phyloP scores from a whole-genome alignment of 768 basidiomycete species.

The Neoboletus brunneissimus region DNA sequence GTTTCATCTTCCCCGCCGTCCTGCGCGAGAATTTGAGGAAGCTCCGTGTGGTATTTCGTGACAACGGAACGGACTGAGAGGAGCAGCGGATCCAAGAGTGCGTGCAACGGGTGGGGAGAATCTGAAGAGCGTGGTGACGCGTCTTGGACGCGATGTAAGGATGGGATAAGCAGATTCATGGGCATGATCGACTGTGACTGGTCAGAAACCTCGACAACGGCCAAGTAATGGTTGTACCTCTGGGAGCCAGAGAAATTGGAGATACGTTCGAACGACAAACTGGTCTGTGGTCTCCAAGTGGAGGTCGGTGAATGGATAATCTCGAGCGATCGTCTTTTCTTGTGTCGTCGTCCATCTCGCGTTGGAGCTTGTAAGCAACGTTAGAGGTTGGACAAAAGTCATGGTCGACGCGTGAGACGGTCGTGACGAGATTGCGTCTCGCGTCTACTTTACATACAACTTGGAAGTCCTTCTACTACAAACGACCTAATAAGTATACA shows the following conservation, averaged over 20 bases:
- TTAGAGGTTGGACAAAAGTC: constrained; percentile 18
- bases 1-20: constrained; percentile 59
- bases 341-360: constrained; percentile 55
- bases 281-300: constrained; percentile 50
- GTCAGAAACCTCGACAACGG: constrained; percentile 9
- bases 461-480: not conserved
- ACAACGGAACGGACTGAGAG: constrained; percentile 52
- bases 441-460: not conserved
- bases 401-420: constrained; percentile 11
- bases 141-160: constrained; percentile 49
- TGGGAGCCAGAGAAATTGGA: constrained; percentile 78
- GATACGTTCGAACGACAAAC: constrained; percentile 60
- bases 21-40: constrained; percentile 56
- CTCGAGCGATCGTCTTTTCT: constrained; percentile 53
- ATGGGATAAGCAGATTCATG: constrained; percentile 52
- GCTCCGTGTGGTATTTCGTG: constrained; percentile 63
- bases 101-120: constrained; percentile 54
- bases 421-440: not conserved
- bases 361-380: constrained; percentile 25
- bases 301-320: constrained; percentile 51
- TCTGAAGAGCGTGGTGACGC: constrained; percentile 28
- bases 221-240: constrained; percentile 43
- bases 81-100: constrained; percentile 57
- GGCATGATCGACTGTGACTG: constrained; percentile 66
- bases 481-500: not conserved